These are phyloP conservation scores for Oemleria cerasiformis DNA, from an alignment of 306 rosid species.

Conservation along the genomic window DNA sequence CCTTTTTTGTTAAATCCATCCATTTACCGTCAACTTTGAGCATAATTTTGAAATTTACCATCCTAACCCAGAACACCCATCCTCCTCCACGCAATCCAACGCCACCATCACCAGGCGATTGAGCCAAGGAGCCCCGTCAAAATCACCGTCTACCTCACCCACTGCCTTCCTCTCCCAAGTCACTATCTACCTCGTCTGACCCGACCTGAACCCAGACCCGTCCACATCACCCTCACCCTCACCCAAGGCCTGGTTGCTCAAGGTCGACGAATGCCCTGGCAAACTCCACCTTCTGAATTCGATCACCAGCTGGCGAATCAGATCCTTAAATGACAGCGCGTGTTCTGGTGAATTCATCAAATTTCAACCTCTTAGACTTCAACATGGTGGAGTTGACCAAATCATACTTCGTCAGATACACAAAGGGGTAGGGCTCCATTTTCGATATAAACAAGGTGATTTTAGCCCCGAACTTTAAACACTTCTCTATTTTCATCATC, in stretches of 20 bases:
- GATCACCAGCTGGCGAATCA: conserved; percentile 13
- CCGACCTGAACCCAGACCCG: background rate
- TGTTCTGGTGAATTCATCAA: background rate
- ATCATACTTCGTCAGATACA: conserved; percentile 17
- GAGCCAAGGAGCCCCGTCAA: too few relatives aligned
- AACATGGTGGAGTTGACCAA: conserved; percentile 19
- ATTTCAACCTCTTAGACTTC: conserved; percentile 18
- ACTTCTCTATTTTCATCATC: conserved; percentile 36
- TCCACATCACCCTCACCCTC: background rate
- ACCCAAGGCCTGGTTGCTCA: conserved; percentile 21
- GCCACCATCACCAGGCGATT: too few relatives aligned
- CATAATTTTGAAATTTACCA: too few relatives aligned
- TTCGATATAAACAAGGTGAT: conserved; percentile 40
- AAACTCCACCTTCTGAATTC: conserved; percentile 29
- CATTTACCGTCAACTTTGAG: too few relatives aligned
- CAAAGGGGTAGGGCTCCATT: background rate
- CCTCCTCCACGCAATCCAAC: too few relatives aligned
- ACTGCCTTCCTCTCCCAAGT: conserved; percentile 21
- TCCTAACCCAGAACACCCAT: too few relatives aligned
- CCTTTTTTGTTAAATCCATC: too few relatives aligned
- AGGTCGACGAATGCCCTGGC: conserved; percentile 25
- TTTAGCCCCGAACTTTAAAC: conserved; percentile 34
- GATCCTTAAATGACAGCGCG: background rate
- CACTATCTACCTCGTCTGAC: conserved; percentile 18
- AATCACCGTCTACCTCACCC: too few relatives aligned